Evolutionary conservation across 1,139 yeast genomes (phyloP).

Genomic region (Zygosaccharomyces sapae): DNA sequence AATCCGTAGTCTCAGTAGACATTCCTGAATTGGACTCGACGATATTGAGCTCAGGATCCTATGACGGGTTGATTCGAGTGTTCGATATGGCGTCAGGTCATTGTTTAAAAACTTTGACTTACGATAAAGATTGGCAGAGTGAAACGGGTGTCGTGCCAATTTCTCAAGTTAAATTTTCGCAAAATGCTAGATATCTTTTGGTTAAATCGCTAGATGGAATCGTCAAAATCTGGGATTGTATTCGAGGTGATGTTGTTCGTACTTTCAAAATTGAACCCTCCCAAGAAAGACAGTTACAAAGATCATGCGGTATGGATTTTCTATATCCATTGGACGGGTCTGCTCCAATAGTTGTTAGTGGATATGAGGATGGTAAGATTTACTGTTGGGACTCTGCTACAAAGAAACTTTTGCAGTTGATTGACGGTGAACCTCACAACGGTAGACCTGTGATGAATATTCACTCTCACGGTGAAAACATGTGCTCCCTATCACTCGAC

Average conservation of each 20-base stretch:
- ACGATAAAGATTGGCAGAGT: slow-evolving; percentile 54
- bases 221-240: slow-evolving; percentile 76
- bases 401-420: slow-evolving; percentile 46
- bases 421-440: slow-evolving; percentile 33
- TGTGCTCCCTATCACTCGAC: slow-evolving; percentile 45
- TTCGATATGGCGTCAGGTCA: slow-evolving; percentile 90
- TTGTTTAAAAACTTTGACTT: slow-evolving; percentile 83
- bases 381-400: slow-evolving; percentile 74
- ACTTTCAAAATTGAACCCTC: slow-evolving; percentile 45
- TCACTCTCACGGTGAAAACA: slow-evolving; percentile 40
- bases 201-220: slow-evolving; percentile 80
- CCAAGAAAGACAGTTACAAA: slow-evolving; percentile 18
- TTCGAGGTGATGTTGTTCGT: slow-evolving; percentile 71
- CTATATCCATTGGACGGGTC: slow-evolving; percentile 30
- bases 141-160: slow-evolving; percentile 71
- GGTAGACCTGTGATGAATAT: slow-evolving; percentile 47
- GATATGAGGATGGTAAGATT: slow-evolving; percentile 59
- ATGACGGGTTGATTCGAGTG: slow-evolving; percentile 81
- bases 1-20: slow-evolving; percentile 75
- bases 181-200: slow-evolving; percentile 75
- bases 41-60: slow-evolving; percentile 79
- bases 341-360: slow-evolving; percentile 50
- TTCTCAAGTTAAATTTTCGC: slow-evolving; percentile 66
- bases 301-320: slow-evolving; percentile 48
- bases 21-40: slow-evolving; percentile 72